Conservation (phyloP, 495 filamentous ascomycete genomes). For the Penicillium odoratum region DNA sequence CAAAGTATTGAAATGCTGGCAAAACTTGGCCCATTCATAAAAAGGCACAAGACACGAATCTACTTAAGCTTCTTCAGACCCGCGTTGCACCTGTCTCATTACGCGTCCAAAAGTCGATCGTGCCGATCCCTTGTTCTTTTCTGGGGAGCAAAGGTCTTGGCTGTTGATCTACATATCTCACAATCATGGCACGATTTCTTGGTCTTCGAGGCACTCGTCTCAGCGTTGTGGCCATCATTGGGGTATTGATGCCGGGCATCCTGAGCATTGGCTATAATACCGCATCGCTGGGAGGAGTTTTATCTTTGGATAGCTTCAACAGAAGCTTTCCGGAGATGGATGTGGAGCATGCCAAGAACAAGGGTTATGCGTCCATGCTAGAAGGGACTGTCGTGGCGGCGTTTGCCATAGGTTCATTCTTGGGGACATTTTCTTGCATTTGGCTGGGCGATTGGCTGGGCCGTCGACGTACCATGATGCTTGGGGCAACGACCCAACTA, state of each 20-base stretch:
- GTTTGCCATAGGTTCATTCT: constrained; percentile 60
- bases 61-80: constrained; percentile 10
- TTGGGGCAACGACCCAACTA: constrained; percentile 53
- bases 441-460: constrained; percentile 57
- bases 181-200: constrained; percentile 23
- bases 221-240: constrained; percentile 24
- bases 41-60: neutral
- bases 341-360: constrained; percentile 11
- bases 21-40: neutral
- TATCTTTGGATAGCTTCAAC: constrained; percentile 22
- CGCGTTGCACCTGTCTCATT: constrained; percentile 5
- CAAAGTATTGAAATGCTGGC: too few relatives aligned
- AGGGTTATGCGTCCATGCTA: constrained; percentile 18
- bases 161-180: constrained; percentile 2
- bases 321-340: constrained; percentile 25
- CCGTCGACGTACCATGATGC: constrained; percentile 54
- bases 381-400: constrained; percentile 50
- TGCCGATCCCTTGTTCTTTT: constrained; percentile 19
- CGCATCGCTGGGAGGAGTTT: constrained; percentile 24
- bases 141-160: constrained; percentile 12
- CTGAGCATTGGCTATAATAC: constrained; percentile 27
- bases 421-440: constrained; percentile 54
- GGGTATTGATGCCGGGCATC: constrained; percentile 30
- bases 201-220: constrained; percentile 31
- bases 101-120: constrained; percentile 15